Base-by-base conservation (phyloP, 2,329 filamentous ascomycete species). In the Xylariaceae sp. region DNA sequence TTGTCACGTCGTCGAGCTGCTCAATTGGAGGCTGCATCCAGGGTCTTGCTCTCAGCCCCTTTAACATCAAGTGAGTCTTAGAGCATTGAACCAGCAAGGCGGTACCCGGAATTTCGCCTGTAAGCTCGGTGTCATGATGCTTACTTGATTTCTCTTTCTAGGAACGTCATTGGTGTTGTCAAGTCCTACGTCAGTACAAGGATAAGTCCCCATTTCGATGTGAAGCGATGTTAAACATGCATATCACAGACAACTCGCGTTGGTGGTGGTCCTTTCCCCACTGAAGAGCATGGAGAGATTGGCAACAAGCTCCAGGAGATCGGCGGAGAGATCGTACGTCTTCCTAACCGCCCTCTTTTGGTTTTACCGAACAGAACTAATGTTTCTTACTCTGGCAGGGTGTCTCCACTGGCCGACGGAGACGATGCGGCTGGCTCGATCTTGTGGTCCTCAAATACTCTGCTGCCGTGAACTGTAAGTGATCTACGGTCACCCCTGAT, bases 251-350 rank as follows among this genome's bases (percentile, higher is more conserved):
- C 82, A 37, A 86, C 82, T 9, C 74, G 78, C 49, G 80, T 82
- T 34, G 76, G 75, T 59, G 77, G 77, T 41, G 83, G 83, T 9
- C 81, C 82, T 3, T 85, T 86, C 72, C 81, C 82, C 1, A 83
- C 82, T 3, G 83, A 86, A 69, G 78, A 69, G 23, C 57, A 65
- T 11, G 69, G 65, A n/a, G 71, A 73, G n/a, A 57, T 65, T 41
- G 74, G 74, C 5, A 64, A 58, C 2, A 75, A 69, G 56, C 67
- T 76, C 6, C 74, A 75, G 63, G 64, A 71, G 18, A 63, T 73
- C 47, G 74, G 73, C 2, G 61, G 71, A 54, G 74, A 75, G 59
- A 67, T 62, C 52, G 47, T 63, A 56, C 17, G 61, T 30, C 37
- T 41, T 41, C 11, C 34, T 30, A 4, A 30, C 17, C 11, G 11